phyloP scores from a whole-genome alignment of 345 rosid genomes.

The Salix viminalis region DNA sequence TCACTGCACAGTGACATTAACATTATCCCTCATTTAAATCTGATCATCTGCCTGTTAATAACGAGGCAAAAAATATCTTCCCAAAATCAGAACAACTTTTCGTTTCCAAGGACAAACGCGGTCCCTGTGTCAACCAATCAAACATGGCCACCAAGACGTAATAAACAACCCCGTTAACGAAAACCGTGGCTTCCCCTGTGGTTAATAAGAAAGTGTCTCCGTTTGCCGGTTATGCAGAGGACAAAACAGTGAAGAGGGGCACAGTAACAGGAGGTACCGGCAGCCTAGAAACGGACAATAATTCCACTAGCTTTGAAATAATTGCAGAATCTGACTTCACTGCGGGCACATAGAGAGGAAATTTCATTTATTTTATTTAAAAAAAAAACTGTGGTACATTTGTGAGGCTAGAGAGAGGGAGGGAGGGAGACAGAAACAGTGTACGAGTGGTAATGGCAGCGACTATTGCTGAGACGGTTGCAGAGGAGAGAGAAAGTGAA shows the following conservation, averaged over 20 bases:
- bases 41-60: conserved; percentile 1
- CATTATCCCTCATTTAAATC: background rate
- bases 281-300: background rate
- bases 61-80: background rate
- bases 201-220: background rate
- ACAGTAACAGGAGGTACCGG: conserved; percentile 3
- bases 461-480: conserved; percentile 15
- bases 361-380: background rate
- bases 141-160: background rate
- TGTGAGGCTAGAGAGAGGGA: background rate
- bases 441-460: conserved; percentile 19
- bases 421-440: conserved; percentile 1
- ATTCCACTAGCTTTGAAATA: conserved; percentile 3
- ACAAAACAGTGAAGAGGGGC: background rate
- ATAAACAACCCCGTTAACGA: background rate
- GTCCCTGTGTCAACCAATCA: background rate
- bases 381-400: background rate
- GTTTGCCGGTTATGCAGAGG: conserved; percentile 9
- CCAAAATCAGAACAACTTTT: background rate
- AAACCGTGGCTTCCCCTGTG: background rate
- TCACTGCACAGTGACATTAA: background rate
- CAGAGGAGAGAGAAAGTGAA: conserved; percentile 17
- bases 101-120: background rate
- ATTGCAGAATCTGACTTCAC: conserved; percentile 3
- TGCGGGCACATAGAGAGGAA: background rate